Conservation (phyloP, 495 filamentous ascomycete species). For the Xylaria nigripes region DNA sequence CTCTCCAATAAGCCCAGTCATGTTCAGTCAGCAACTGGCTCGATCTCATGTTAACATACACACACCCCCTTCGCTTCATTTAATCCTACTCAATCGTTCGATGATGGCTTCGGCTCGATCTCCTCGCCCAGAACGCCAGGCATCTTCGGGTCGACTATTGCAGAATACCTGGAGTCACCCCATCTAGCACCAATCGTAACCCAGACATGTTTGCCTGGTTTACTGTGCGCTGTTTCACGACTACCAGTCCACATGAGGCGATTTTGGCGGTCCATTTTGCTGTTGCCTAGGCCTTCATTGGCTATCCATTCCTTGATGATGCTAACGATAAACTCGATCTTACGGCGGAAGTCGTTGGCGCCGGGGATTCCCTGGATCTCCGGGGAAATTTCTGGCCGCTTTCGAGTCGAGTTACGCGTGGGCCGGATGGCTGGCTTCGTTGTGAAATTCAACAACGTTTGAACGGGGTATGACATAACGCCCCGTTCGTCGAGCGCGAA, state of each 20-base stretch:
- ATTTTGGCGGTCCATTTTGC: conserved; percentile 38
- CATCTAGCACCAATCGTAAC: conserved; percentile 70
- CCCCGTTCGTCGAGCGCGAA: conserved; percentile 54
- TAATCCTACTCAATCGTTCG: neutral
- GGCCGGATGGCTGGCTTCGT: conserved; percentile 39
- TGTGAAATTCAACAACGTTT: conserved; percentile 50
- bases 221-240: conserved; percentile 53
- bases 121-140: conserved; percentile 41
- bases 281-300: conserved; percentile 60
- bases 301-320: conserved; percentile 66
- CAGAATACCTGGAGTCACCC: conserved; percentile 53
- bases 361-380: conserved; percentile 54
- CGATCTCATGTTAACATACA: too few relatives aligned
- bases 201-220: conserved; percentile 66
- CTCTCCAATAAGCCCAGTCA: neutral
- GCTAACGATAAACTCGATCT: conserved; percentile 65
- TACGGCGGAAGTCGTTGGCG: conserved; percentile 71
- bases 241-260: conserved; percentile 61
- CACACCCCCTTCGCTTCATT: neutral
- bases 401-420: conserved; percentile 33
- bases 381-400: conserved; percentile 47
- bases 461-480: conserved; percentile 52
- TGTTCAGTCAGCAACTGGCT: too few relatives aligned
- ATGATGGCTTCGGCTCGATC: conserved; percentile 30
- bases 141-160: conserved; percentile 44